A percentile compares a stretch with the other conserved stretches of the same genome.
phyloP scores from a whole-genome alignment of 768 basidiomycete species.

The Erythrobasidium yunnanense region DNA sequence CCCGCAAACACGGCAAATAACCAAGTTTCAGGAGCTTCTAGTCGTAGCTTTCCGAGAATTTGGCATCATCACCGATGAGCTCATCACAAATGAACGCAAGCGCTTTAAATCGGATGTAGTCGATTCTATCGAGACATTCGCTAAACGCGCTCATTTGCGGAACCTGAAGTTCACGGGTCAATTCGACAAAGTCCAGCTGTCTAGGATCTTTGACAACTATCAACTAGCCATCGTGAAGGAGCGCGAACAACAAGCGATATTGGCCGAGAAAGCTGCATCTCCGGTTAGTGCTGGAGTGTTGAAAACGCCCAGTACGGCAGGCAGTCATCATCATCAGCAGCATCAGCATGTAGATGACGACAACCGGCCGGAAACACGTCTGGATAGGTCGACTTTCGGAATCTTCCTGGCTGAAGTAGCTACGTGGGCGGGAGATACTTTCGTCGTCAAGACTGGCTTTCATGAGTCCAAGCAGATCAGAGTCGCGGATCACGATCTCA shows the following conservation, averaged over 20 bases:
- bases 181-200: slow-evolving; percentile 76
- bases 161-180: slow-evolving; percentile 68
- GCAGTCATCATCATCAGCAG: background rate
- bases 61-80: slow-evolving; percentile 79
- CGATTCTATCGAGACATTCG: slow-evolving; percentile 82
- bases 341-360: slow-evolving; percentile 40
- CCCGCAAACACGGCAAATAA: slow-evolving; percentile 81
- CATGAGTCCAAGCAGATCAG: slow-evolving; percentile 78
- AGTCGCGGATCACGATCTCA: slow-evolving; percentile 90
- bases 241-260: slow-evolving; percentile 25
- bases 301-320: background rate
- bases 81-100: slow-evolving; percentile 72
- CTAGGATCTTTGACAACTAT: slow-evolving; percentile 72
- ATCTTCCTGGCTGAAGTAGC: slow-evolving; percentile 82
- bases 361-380: slow-evolving; percentile 63
- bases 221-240: slow-evolving; percentile 32
- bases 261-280: slow-evolving; percentile 19
- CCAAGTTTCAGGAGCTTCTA: slow-evolving; percentile 86
- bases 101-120: slow-evolving; percentile 81
- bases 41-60: slow-evolving; percentile 97
- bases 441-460: slow-evolving; percentile 82
- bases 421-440: slow-evolving; percentile 92
- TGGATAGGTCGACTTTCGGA: slow-evolving; percentile 72
- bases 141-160: slow-evolving; percentile 78
- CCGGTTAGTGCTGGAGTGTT: background rate